Percentiles rank a stretch among this genome's conserved stretches.
Evolutionary conservation across 441 rosid genomes (phyloP).

Genomic region (Biscutella laevigata): DNA sequence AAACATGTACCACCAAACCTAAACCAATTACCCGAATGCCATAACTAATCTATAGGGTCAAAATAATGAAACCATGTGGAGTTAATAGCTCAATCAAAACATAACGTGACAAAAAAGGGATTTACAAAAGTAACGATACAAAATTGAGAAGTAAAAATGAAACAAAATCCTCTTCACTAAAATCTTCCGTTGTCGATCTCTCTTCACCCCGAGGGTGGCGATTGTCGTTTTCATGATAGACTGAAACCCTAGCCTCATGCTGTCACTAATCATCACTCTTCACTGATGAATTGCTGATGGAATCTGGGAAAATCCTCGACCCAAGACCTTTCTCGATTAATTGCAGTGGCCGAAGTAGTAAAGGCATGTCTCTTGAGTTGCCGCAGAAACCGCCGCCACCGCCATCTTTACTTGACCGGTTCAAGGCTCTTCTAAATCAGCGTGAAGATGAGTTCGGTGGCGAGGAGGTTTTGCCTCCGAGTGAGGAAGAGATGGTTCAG

Average conservation of each 20-base stretch:
- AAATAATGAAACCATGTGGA: no score
- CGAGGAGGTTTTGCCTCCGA: conserved; percentile 29
- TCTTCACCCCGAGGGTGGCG: conserved; percentile 10
- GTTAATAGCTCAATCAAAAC: not conserved
- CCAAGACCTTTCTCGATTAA: conserved; percentile 21
- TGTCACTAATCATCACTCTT: conserved; percentile 7
- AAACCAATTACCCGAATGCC: no score
- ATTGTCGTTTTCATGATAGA: conserved; percentile 27
- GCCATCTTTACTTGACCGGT: conserved; percentile 22
- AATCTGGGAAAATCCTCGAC: conserved; percentile 25
- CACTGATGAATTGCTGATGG: conserved; percentile 19
- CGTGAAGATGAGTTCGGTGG: conserved; percentile 26
- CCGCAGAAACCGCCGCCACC: conserved; percentile 31
- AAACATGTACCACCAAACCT: no score
- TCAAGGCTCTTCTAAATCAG: conserved; percentile 26
- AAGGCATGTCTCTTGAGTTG: conserved; percentile 25
- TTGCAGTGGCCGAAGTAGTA: conserved; percentile 3
- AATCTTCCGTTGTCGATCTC: conserved; percentile 18
- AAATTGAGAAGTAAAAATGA: not conserved
- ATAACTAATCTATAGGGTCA: no score
- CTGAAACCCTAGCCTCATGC: conserved; percentile 26
- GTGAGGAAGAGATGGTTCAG: conserved; percentile 54
- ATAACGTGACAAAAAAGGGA: not conserved
- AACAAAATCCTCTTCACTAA: conserved; percentile 15
- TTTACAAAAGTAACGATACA: not conserved